Conservation (phyloP, 176 grass and related monocot species). For the Saccharum spontaneum region DNA sequence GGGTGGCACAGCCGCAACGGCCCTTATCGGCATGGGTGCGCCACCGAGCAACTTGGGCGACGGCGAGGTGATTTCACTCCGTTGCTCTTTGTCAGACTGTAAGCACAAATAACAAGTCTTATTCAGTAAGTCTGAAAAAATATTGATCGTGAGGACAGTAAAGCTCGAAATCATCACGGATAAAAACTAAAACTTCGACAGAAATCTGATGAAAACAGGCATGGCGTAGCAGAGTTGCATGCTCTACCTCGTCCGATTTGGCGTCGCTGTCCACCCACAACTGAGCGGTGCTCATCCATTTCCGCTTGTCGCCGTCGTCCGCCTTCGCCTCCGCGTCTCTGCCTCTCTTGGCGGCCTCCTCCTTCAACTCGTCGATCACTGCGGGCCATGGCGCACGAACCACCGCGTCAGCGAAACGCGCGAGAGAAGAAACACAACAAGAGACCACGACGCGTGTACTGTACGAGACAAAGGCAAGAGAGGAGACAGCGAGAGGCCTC, state of each 20-base stretch:
- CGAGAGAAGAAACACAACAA: neutral
- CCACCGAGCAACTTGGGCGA: slow-evolving; percentile 30
- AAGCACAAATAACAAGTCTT: neutral
- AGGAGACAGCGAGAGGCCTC: no score
- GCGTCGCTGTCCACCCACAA: slow-evolving; percentile 73
- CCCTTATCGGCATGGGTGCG: slow-evolving; percentile 37
- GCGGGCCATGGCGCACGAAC: neutral
- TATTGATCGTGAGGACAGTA: no score
- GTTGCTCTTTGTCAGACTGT: slow-evolving; percentile 36
- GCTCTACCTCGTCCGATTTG: slow-evolving; percentile 33
- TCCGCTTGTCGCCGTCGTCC: slow-evolving; percentile 60
- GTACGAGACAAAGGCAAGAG: neutral
- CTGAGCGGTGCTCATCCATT: slow-evolving; percentile 96
- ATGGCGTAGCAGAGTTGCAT: neutral
- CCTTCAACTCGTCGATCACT: slow-evolving; percentile 81
- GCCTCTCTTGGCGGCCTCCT: slow-evolving; percentile 48
- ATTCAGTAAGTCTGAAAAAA: neutral
- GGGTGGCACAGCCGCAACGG: neutral
- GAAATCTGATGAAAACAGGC: neutral
- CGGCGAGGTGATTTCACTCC: slow-evolving; percentile 29
- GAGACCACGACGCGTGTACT: neutral
- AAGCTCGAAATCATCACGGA: neutral
- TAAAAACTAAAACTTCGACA: neutral
- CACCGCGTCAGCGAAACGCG: neutral
- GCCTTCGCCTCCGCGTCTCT: slow-evolving; percentile 30